Base-by-base conservation (phyloP, 192 early-diverging fungal species). In the Ambispora gerdemannii region DNA sequence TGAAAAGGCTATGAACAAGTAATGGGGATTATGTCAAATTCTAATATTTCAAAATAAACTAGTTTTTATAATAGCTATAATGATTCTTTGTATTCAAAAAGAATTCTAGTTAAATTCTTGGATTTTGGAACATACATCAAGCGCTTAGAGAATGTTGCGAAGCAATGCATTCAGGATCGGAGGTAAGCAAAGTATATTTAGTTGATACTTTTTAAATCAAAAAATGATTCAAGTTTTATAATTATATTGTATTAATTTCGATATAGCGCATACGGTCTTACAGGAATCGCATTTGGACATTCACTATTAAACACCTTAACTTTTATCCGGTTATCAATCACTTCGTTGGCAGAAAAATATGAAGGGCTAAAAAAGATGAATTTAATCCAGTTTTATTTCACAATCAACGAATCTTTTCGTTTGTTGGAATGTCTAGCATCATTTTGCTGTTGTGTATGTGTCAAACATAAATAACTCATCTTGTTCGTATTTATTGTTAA, bases 241-340 rank as follows among this genome's bases (percentile, higher is more conserved):
- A 63, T 63, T 20, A 62, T 20, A 24, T 56, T 8, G 43, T 34
- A 69, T 28, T 32, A 20, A 2, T 67, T 33, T 35, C 28, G 43
- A 17, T 20, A 25, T 17, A 73, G 76, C 20, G 31, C 34, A 52
- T 72, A 77, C 58, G 77, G 77, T 6, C 36, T 72, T 13, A 63
- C 64, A n/a, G 77, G 77, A 0, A 20, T 72, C 11, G 70, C 77
- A 27, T 78, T 78, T 72, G 77, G 74, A 10, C 69, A 38, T 7
- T 76, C 67, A 25, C 43, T 78, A 28, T 47, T 63, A n/a, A 52
- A 53, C 7, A 50, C 62, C 10, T 25, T 60, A 24, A 22, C 66
- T 24, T 52, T 65, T 72, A 43, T 78, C 20, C 70, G 67, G 27
- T 50, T 43, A 13, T 34, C 74, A 17, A 78, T 78, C 25, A 20